Conservation (phyloP, 2,329 filamentous ascomycete genomes). For the Emergomyces orientalis region DNA sequence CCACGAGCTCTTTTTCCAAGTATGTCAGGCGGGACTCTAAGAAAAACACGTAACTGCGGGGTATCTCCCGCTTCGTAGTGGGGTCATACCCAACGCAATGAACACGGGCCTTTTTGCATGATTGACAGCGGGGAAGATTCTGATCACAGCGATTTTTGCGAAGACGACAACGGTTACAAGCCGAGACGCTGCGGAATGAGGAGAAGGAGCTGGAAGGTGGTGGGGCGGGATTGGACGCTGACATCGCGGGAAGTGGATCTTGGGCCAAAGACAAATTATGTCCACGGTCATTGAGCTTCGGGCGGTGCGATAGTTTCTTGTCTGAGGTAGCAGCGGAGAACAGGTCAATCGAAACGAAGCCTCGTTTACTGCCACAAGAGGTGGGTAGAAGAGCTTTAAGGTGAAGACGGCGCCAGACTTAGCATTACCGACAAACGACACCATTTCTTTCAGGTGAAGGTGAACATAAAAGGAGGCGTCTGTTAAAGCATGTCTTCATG, state of each 20-base stretch:
- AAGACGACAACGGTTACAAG: slow-evolving; percentile 84
- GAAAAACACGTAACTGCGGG: slow-evolving; percentile 87
- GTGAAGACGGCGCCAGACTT: slow-evolving; percentile 23
- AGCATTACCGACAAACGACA: slow-evolving; percentile 23
- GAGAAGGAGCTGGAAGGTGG: slow-evolving; percentile 27
- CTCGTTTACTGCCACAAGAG: slow-evolving; percentile 31
- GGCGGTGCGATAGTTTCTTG: slow-evolving; percentile 12
- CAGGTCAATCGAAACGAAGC: slow-evolving; percentile 23
- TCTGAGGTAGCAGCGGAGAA: slow-evolving; percentile 14
- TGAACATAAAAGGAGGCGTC: neutral
- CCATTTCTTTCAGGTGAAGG: neutral
- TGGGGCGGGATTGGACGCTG: slow-evolving; percentile 13
- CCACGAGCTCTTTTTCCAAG: slow-evolving; percentile 64
- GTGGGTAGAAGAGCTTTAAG: slow-evolving; percentile 23
- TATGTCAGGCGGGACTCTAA: slow-evolving; percentile 78
- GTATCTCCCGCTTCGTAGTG: slow-evolving; percentile 92
- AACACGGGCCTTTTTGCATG: slow-evolving; percentile 85
- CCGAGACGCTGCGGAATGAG: slow-evolving; percentile 76
- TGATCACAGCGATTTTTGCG: slow-evolving; percentile 95
- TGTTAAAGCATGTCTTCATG: slow-evolving; percentile 4
- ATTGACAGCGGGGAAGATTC: slow-evolving; percentile 77
- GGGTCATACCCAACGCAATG: slow-evolving; percentile 93
- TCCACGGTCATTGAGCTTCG: slow-evolving; percentile 13
- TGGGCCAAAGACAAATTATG: slow-evolving; percentile 6
- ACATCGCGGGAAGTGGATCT: slow-evolving; percentile 14